phyloP scores from a whole-genome alignment of 345 rosid genomes.

The Euphorbia pulcherrima region DNA sequence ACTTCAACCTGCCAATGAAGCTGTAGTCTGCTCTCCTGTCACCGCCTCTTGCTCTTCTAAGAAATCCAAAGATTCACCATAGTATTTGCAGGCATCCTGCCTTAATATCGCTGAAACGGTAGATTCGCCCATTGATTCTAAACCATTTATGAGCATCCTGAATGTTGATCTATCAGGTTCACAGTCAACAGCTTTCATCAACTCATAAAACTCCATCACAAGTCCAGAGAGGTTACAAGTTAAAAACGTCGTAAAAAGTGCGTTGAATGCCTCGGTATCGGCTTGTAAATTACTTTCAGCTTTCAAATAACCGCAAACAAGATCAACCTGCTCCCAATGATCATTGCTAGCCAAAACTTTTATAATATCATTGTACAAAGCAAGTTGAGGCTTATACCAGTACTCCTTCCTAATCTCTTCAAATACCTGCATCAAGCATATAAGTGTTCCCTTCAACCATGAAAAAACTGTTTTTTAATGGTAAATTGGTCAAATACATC shows the following conservation, averaged over 20 bases:
- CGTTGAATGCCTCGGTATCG: conserved; percentile 49
- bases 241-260: conserved; percentile 45
- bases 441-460: neutral
- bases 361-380: conserved; percentile 53
- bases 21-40: conserved; percentile 10
- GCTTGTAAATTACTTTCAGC: conserved; percentile 44
- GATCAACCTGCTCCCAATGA: conserved; percentile 40
- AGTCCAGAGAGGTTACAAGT: conserved; percentile 37
- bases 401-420: conserved; percentile 60
- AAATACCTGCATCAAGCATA: conserved; percentile 44
- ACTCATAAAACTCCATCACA: conserved; percentile 53
- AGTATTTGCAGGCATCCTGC: conserved; percentile 54
- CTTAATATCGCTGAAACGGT: conserved; percentile 39
- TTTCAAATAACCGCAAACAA: conserved; percentile 41
- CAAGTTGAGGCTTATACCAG: conserved; percentile 70
- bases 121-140: conserved; percentile 49
- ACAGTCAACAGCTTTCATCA: conserved; percentile 56
- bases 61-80: conserved; percentile 56
- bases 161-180: conserved; percentile 64
- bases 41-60: conserved; percentile 33
- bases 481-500: too few species aligned
- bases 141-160: conserved; percentile 50
- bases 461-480: neutral
- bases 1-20: neutral
- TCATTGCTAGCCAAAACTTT: conserved; percentile 46